Conservation (phyloP, 345 rosid genomes). For the Rhizophora apiculata region DNA sequence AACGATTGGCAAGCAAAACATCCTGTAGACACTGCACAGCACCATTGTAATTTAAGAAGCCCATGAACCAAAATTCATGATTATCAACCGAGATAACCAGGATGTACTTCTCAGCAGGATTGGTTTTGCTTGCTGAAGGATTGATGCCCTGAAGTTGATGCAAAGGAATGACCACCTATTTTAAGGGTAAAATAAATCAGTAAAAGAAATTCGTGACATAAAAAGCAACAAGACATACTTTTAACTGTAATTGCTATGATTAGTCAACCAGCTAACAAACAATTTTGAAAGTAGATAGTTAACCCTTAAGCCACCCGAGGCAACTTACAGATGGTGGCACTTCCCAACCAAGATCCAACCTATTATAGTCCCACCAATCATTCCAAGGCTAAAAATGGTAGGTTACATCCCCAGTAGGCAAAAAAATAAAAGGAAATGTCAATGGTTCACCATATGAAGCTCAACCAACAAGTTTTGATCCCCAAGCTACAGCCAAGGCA, state of each 20-base stretch:
- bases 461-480: no score
- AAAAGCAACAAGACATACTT: neutral
- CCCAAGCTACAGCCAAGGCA: neutral
- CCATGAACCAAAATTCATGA: conserved; percentile 74
- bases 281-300: no score
- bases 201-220: neutral
- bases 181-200: neutral
- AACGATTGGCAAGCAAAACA: conserved; percentile 27
- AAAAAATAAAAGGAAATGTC: neutral
- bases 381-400: no score
- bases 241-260: neutral
- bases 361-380: no score
- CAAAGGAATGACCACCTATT: conserved; percentile 61
- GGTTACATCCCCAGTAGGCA: no score
- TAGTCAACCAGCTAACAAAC: no score
- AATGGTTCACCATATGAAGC: neutral
- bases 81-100: conserved; percentile 57
- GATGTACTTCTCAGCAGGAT: conserved; percentile 57
- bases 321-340: neutral
- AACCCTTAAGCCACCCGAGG: neutral
- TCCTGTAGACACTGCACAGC: conserved; percentile 46
- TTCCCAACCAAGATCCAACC: no score
- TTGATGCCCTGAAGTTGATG: conserved; percentile 54
- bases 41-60: conserved; percentile 47
- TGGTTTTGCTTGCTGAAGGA: conserved; percentile 50